These are phyloP conservation scores for Primulina huaijiensis DNA, from an alignment of 257 asterid species.

Conservation along the genomic window DNA sequence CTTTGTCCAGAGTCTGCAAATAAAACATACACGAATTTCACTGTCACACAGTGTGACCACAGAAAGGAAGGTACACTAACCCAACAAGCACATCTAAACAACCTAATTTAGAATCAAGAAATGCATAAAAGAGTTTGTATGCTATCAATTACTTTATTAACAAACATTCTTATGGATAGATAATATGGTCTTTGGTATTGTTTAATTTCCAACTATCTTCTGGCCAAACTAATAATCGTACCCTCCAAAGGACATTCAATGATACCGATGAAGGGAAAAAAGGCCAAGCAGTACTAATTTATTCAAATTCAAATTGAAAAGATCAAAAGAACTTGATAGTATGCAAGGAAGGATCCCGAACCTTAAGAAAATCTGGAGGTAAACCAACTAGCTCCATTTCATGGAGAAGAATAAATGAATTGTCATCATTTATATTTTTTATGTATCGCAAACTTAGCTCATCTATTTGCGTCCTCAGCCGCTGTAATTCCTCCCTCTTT, in stretches of 20 bases:
- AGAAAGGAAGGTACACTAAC: conserved; percentile 12
- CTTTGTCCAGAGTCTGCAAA: conserved; percentile 71
- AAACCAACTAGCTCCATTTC: conserved; percentile 78
- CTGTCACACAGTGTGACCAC: conserved; percentile 8
- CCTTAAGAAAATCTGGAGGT: conserved; percentile 81
- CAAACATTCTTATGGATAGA: neutral
- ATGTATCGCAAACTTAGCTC: conserved; percentile 83
- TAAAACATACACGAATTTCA: conserved; percentile 21
- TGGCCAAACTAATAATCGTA: conserved; percentile 2
- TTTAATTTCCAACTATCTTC: conserved; percentile 12
- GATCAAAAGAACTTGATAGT: conserved; percentile 5
- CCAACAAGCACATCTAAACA: neutral
- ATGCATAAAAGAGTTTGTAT: conserved; percentile 4
- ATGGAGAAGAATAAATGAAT: conserved; percentile 54
- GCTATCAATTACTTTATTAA: neutral
- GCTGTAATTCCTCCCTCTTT: conserved; percentile 84
- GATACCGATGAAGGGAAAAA: conserved; percentile 20
- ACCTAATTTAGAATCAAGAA: conserved; percentile 9
- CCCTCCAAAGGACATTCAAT: neutral
- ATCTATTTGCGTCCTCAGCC: conserved; percentile 66
- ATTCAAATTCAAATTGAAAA: neutral
- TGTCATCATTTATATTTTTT: conserved; percentile 66
- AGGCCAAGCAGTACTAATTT: neutral
- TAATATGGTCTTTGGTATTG: neutral
- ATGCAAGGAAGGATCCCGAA: conserved; percentile 23